phyloP scores from a whole-genome alignment of 495 filamentous ascomycete species.

The Alectoria sarmentosa region DNA sequence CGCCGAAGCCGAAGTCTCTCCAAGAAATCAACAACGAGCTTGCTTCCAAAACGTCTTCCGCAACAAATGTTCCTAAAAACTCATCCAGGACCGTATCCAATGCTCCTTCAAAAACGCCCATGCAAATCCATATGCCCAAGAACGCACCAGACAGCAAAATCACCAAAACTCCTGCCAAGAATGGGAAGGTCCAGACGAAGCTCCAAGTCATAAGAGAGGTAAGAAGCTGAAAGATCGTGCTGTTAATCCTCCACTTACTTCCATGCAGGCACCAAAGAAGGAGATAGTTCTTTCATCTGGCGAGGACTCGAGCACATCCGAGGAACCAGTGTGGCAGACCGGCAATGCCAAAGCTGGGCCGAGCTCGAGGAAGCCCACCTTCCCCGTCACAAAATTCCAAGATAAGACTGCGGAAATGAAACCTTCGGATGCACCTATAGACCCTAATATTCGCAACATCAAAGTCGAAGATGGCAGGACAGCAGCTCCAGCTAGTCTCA shows the following conservation, averaged over 20 bases:
- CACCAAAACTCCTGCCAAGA: slow-evolving; percentile 5
- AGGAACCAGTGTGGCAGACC: slow-evolving; percentile 13
- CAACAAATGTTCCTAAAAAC: not conserved
- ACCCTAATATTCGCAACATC: not conserved
- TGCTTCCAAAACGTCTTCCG: not conserved
- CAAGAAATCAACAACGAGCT: slow-evolving; percentile 7
- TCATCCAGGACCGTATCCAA: not conserved
- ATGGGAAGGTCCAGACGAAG: slow-evolving; percentile 21
- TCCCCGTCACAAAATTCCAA: not conserved
- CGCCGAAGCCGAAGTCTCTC: not conserved
- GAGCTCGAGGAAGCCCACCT: slow-evolving; percentile 16
- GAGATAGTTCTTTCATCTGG: slow-evolving; percentile 8
- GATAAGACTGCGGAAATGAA: not conserved
- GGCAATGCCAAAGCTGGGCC: slow-evolving; percentile 23
- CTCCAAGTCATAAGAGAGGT: slow-evolving; percentile 19
- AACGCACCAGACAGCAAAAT: slow-evolving; percentile 5
- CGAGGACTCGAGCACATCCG: slow-evolving; percentile 11
- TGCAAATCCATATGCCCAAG: not conserved
- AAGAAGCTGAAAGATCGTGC: slow-evolving; percentile 19
- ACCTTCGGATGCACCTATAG: not conserved
- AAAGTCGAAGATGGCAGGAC: not conserved
- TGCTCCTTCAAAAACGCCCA: not conserved
- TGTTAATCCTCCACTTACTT: slow-evolving; percentile 9
- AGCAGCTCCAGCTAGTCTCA: slow-evolving; percentile 6
- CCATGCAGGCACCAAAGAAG: not conserved